Evolutionary conservation across 2,329 filamentous ascomycete genomes (phyloP).

Genomic region (Arachnomyces sp.): DNA sequence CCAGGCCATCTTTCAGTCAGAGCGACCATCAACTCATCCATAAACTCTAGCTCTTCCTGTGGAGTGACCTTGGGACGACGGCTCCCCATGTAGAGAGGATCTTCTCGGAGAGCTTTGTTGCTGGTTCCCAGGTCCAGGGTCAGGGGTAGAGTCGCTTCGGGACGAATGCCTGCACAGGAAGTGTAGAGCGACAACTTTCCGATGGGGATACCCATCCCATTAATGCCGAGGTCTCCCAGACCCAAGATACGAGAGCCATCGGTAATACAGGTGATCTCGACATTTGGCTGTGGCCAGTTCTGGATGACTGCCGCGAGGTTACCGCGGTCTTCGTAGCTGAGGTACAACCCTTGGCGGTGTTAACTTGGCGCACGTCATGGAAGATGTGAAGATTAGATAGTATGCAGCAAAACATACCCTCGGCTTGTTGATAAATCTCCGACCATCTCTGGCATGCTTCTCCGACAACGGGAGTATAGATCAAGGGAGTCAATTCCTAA

Average conservation of each 20-base stretch:
- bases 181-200: slow-evolving; percentile 95
- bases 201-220: slow-evolving; percentile 96
- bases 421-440: slow-evolving; percentile 87
- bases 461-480: slow-evolving; percentile 57
- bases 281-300: slow-evolving; percentile 85
- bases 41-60: slow-evolving; percentile 77
- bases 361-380: slow-evolving; percentile 13
- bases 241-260: slow-evolving; percentile 89
- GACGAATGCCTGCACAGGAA: slow-evolving; percentile 88
- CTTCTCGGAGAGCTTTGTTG: slow-evolving; percentile 59
- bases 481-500: slow-evolving; percentile 42
- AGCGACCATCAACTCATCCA: slow-evolving; percentile 96
- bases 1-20: slow-evolving; percentile 68
- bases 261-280: slow-evolving; percentile 94
- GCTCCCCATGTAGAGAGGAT: slow-evolving; percentile 87
- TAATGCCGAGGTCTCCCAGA: slow-evolving; percentile 89
- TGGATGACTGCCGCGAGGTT: slow-evolving; percentile 79
- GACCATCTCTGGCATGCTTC: slow-evolving; percentile 97
- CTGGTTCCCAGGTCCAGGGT: slow-evolving; percentile 57
- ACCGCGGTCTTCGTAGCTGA: slow-evolving; percentile 89
- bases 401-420: slow-evolving; percentile 48
- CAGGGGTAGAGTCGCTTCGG: slow-evolving; percentile 57
- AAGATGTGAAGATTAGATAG: background rate
- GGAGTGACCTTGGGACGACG: slow-evolving; percentile 71
- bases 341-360: slow-evolving; percentile 59